Evolutionary conservation across 2,329 filamentous ascomycete species (phyloP), one percentile per base, ranked within the genome.

Genomic region (Camillea tinctor): DNA sequence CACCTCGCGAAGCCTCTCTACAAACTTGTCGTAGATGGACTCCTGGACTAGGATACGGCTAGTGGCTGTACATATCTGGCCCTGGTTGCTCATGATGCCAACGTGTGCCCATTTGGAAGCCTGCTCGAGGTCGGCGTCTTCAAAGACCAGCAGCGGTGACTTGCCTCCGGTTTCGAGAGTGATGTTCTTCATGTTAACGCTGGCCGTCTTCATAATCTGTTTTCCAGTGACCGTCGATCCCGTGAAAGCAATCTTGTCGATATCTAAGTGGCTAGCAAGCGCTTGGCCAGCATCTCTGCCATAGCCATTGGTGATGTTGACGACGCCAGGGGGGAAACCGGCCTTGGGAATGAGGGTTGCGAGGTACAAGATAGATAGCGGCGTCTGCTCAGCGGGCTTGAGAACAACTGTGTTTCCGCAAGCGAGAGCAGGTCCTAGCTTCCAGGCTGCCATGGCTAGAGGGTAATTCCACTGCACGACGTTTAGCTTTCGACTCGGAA

Each of bases 231-330:
- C 78, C 0, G 90, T 93, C 3, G 86, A 90, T 48, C 91, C 91
- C 0, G 91, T 93, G 65, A 93, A 94, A 0, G 90, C 89, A 62
- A 94, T 81, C 78, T 93, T 93, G 70, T 91, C 87, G 17, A 94
- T 81, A 50, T 83, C 83, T 22, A 85, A 76, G 71, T 94, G 91
- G 49, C 81, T 80, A 1, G 86, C 88, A 8, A 93, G 80, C 0
- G 89, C 87, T 4, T 86, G 81, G 13, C 91, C 91, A 0, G 89
- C 87, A 40, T 87, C 86, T 23, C 80, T 80, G 23, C 90, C 90
- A 56, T 86, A 81, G 0, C 91, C 91, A 62, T 92, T 92, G 59
- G 92, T 72, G 59, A 93, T 83, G 73, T 93, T 93, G 65, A 93
- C 74, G 4, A 93, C 90, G 49, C 91, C 91, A 0, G 90, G 85